phyloP scores from a whole-genome alignment of 1,284 basidiomycete genomes.

The Papiliotrema flavescens region DNA sequence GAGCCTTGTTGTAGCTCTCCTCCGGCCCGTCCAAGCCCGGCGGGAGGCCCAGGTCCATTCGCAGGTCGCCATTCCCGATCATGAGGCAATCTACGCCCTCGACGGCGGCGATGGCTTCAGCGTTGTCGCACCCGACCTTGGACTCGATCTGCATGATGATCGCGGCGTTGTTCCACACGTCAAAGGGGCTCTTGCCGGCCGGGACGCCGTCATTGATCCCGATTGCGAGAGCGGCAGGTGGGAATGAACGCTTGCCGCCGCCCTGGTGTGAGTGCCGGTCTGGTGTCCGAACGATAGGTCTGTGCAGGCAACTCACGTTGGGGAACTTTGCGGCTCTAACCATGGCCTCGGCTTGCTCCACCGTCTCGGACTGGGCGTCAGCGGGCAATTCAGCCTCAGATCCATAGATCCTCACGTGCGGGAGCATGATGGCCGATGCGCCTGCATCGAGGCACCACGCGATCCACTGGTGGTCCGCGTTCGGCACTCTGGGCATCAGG shows the following conservation, averaged over 20 bases:
- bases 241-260: slow-evolving; percentile 14
- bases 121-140: slow-evolving; percentile 17
- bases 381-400: neutral
- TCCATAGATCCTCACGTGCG: slow-evolving; percentile 18
- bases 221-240: slow-evolving; percentile 9
- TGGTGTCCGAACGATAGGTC: neutral
- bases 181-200: slow-evolving; percentile 11
- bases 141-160: slow-evolving; percentile 29
- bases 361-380: slow-evolving; percentile 16
- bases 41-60: slow-evolving; percentile 14
- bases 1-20: slow-evolving; percentile 7
- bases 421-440: slow-evolving; percentile 24
- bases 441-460: slow-evolving; percentile 28
- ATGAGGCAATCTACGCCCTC: slow-evolving; percentile 20
- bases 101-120: slow-evolving; percentile 22
- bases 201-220: slow-evolving; percentile 17
- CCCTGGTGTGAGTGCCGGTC: neutral
- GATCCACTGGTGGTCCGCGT: slow-evolving; percentile 18
- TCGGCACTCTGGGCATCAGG: slow-evolving; percentile 16
- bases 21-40: slow-evolving; percentile 16
- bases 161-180: slow-evolving; percentile 20
- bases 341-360: slow-evolving; percentile 20
- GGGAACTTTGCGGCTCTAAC: slow-evolving; percentile 19
- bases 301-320: slow-evolving; percentile 6
- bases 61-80: slow-evolving; percentile 15